Evolutionary conservation across 176 grass and related monocot genomes (phyloP).

Genomic region (Rhynchospora pubera): DNA sequence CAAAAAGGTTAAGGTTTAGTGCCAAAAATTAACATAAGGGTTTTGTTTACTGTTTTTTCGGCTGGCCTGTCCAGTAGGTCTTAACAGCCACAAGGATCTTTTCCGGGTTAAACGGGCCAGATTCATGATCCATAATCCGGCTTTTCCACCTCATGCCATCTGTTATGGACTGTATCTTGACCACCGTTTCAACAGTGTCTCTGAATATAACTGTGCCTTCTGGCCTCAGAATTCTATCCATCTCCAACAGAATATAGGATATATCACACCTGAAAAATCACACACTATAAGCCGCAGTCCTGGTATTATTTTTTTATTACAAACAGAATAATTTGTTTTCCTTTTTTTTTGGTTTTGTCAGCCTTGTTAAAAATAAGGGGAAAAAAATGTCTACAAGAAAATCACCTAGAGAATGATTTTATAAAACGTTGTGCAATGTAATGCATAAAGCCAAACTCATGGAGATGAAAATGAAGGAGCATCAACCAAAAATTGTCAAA

Average conservation of each 20-base stretch:
- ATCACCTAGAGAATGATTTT: background rate
- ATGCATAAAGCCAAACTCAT: background rate
- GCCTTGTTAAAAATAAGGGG: no score
- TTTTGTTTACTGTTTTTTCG: slow-evolving; percentile 23
- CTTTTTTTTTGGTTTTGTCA: background rate
- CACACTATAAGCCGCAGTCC: background rate
- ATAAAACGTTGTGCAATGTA: background rate
- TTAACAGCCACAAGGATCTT: slow-evolving; percentile 79
- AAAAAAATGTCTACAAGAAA: background rate
- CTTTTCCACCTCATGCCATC: slow-evolving; percentile 70
- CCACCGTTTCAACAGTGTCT: slow-evolving; percentile 44
- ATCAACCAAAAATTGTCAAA: background rate
- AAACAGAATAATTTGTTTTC: background rate
- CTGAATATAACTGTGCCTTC: slow-evolving; percentile 69
- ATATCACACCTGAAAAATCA: slow-evolving; percentile 52
- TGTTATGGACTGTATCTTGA: slow-evolving; percentile 40
- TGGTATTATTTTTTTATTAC: background rate
- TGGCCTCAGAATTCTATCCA: slow-evolving; percentile 68
- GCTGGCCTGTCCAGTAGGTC: slow-evolving; percentile 59
- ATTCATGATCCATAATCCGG: slow-evolving; percentile 70
- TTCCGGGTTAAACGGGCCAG: slow-evolving; percentile 58
- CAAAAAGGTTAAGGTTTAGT: background rate
- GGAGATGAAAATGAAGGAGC: no score
- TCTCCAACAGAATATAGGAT: slow-evolving; percentile 54
- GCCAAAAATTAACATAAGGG: background rate